Base-by-base conservation (phyloP, 2,329 filamentous ascomycete genomes). In the Rhynchosporium secalis region DNA sequence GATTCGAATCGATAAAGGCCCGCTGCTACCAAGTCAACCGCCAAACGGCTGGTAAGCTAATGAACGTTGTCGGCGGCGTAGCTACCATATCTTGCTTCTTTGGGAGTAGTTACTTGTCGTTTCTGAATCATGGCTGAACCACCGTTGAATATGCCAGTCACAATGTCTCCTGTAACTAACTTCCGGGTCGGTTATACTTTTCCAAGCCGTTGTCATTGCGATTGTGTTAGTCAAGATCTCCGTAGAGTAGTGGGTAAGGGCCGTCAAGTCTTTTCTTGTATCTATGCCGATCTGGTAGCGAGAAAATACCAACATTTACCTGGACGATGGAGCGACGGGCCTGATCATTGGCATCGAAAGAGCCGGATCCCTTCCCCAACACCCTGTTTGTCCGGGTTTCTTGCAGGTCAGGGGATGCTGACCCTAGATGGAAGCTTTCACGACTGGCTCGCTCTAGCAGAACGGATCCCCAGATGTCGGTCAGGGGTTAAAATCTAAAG, bases 371-470 rank as follows among this genome's bases (percentile, higher is more conserved):
- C 26, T 38, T 20, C 15, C 49, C 36, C 49, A 54, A 26, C 48
- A 31, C 31, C 48, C n/a, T 52, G 12, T 20, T 4, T n/a, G 10
- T 43, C 51, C 3, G 43, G 52, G 40, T 12, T 45, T 20, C 36
- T 40, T 41, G 52, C 52, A 56, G 29, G 20, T 36, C n/a, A 46
- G 47, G 55, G 9, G 31, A 3, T 4, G 26, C 12, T 7, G 20
- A 48, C 55, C 60, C 60, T 48, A 10, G 6, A 5, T 36, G 47
- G 55, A 58, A 62, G 55, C 47, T 40, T 20, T 48, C 29, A 33
- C 46, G 13, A 47, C 54, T 58, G 55, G 55, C 33, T 43, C 60
- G 60, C 52, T 43, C 60, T 55, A 62, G 60, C 58, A 62, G 38
- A 29, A 31, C 55, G 60, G 54, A 51, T 33, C 51, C 60, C 9